These are phyloP conservation scores for Sporisorium graminicola DNA, from an alignment of 1,284 basidiomycete species.

Conservation along the genomic window DNA sequence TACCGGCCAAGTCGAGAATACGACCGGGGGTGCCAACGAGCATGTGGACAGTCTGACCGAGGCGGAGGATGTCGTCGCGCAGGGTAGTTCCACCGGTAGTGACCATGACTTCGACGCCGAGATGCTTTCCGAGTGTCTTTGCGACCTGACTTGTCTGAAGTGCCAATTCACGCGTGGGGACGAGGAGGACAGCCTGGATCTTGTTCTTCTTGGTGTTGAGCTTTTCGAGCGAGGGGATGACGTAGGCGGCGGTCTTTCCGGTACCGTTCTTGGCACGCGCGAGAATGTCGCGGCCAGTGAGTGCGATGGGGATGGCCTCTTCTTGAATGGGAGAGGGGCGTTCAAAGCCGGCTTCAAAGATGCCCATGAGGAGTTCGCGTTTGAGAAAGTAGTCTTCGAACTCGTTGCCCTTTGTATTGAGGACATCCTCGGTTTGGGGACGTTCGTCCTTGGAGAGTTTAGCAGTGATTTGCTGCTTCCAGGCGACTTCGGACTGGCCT, in stretches of 20 bases:
- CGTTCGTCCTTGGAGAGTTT: slow-evolving; percentile 62
- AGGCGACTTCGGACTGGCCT: slow-evolving; percentile 57
- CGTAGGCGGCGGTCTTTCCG: slow-evolving; percentile 93
- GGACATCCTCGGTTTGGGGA: slow-evolving; percentile 69
- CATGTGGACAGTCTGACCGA: slow-evolving; percentile 91
- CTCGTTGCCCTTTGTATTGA: slow-evolving; percentile 69
- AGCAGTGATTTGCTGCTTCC: slow-evolving; percentile 55
- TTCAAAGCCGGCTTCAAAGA: slow-evolving; percentile 78
- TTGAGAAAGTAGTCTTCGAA: slow-evolving; percentile 70
- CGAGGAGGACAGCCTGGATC: slow-evolving; percentile 78
- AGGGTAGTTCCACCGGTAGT: slow-evolving; percentile 98
- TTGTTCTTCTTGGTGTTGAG: slow-evolving; percentile 86
- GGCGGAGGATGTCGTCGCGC: slow-evolving; percentile 91
- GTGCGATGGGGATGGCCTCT: slow-evolving; percentile 76
- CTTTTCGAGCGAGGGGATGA: slow-evolving; percentile 95
- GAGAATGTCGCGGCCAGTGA: slow-evolving; percentile 79
- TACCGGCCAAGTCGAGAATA: slow-evolving; percentile 93
- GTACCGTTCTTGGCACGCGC: slow-evolving; percentile 75
- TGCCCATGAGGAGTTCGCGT: slow-evolving; percentile 69
- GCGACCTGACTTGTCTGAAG: slow-evolving; percentile 92
- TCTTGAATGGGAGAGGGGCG: slow-evolving; percentile 97
- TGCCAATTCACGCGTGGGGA: slow-evolving; percentile 68
- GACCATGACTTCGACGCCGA: slow-evolving; percentile 97
- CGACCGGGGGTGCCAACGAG: slow-evolving; percentile 97
- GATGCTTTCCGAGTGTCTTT: slow-evolving; percentile 95